These are phyloP conservation scores for Taiozyma sp. DNA, from an alignment of 1,139 yeast genomes.

Conservation along the genomic window DNA sequence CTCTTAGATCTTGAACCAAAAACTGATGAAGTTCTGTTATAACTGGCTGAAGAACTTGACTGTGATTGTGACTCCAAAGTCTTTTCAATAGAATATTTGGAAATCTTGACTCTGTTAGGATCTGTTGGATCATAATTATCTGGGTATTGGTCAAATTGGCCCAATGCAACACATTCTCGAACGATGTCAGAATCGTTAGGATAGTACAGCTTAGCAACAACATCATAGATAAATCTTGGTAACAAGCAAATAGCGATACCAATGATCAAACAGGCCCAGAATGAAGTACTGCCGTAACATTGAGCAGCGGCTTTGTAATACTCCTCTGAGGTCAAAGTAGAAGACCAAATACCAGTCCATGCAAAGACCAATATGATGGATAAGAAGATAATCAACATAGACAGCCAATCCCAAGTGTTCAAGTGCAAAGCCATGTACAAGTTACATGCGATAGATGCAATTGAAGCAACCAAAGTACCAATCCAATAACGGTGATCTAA, in stretches of 20 bases:
- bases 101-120: conserved; percentile 33
- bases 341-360: conserved; percentile 93
- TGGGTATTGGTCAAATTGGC: conserved; percentile 49
- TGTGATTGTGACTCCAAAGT: conserved; percentile 10
- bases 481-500: conserved; percentile 82
- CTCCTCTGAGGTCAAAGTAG: conserved; percentile 51
- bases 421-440: conserved; percentile 75
- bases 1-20: conserved; percentile 14
- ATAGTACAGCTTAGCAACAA: conserved; percentile 50
- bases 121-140: conserved; percentile 62
- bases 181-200: conserved; percentile 86
- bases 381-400: conserved; percentile 51
- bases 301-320: conserved; percentile 73
- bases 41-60: conserved; percentile 10
- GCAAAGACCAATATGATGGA: conserved; percentile 66
- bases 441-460: conserved; percentile 78
- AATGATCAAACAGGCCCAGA: conserved; percentile 78
- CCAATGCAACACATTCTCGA: conserved; percentile 62
- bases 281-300: conserved; percentile 63
- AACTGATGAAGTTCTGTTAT: conserved; percentile 10
- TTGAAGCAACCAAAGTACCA: conserved; percentile 75
- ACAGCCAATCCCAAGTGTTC: conserved; percentile 92
- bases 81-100: conserved; percentile 22
- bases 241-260: conserved; percentile 69
- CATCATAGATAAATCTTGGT: conserved; percentile 71